These are phyloP conservation scores for Dendrobium nobile DNA, from an alignment of 106 monocot species.

Conservation along the genomic window DNA sequence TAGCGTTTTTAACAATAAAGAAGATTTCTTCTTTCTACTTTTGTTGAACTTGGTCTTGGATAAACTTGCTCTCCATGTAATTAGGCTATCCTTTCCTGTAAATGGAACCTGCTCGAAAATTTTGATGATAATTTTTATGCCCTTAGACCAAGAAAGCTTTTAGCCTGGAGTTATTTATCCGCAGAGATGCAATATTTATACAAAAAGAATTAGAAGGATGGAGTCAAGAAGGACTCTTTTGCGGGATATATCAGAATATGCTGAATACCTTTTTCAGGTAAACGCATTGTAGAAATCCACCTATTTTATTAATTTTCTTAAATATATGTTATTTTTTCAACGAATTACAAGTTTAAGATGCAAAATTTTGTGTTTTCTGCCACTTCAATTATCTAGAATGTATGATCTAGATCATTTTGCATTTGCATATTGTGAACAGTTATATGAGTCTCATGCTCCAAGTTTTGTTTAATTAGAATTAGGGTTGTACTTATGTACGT, in stretches of 20 bases:
- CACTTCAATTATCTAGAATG: neutral
- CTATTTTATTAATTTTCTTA: neutral
- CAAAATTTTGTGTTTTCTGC: neutral
- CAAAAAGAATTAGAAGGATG: conserved; percentile 30
- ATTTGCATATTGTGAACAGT: neutral
- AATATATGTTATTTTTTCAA: neutral
- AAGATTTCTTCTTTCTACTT: neutral
- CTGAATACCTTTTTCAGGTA: conserved; percentile 58
- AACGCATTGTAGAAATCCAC: neutral
- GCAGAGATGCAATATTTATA: conserved; percentile 45
- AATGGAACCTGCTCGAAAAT: neutral
- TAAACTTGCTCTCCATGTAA: neutral
- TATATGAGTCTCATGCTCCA: neutral
- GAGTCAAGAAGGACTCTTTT: conserved; percentile 42
- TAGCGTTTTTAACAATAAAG: neutral
- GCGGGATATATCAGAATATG: conserved; percentile 39
- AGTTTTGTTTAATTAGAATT: neutral
- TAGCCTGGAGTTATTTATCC: neutral
- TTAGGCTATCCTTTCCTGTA: neutral
- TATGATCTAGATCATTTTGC: neutral
- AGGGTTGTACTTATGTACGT: too few species aligned
- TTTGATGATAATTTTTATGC: neutral
- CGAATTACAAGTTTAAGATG: neutral
- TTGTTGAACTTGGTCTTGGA: neutral
- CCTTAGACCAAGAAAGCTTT: neutral